Conservation (phyloP, 306 rosid species). For the Trifolium repens region DNA sequence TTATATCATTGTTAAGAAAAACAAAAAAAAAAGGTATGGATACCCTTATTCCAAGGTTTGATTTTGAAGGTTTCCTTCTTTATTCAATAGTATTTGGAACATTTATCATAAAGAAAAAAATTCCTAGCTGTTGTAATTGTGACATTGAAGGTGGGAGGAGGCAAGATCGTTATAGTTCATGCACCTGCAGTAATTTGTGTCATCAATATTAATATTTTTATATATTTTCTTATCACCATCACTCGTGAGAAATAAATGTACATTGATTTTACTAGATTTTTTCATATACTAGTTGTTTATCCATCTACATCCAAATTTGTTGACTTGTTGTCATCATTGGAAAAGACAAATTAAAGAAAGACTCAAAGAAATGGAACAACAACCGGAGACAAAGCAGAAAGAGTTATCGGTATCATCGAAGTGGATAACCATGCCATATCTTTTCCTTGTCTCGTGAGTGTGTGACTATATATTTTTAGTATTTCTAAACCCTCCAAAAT, state of each 20-base stretch:
- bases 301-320: conserved; percentile 40
- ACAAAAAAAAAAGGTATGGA: too few relatives aligned
- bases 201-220: neutral
- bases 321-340: conserved; percentile 37
- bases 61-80: conserved; percentile 20
- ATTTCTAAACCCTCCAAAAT: neutral
- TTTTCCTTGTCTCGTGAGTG: conserved; percentile 35
- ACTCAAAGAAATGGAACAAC: conserved; percentile 17
- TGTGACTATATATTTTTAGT: conserved; percentile 12
- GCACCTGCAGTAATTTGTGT: conserved; percentile 28
- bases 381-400: conserved; percentile 36
- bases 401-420: conserved; percentile 29
- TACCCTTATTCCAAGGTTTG: conserved; percentile 28
- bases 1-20: too few relatives aligned
- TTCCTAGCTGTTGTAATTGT: conserved; percentile 1
- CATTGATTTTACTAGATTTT: neutral
- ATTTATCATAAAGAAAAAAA: conserved; percentile 14
- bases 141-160: conserved; percentile 20
- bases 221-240: conserved; percentile 19
- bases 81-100: conserved; percentile 29
- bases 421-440: conserved; percentile 52
- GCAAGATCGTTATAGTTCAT: conserved; percentile 6
- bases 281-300: neutral
- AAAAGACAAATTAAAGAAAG: conserved; percentile 38
- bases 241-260: conserved; percentile 44